Percentiles rank a stretch among this genome's conserved stretches.
Conservation (phyloP, 768 basidiomycete genomes). For the Termitomyces sp. region DNA sequence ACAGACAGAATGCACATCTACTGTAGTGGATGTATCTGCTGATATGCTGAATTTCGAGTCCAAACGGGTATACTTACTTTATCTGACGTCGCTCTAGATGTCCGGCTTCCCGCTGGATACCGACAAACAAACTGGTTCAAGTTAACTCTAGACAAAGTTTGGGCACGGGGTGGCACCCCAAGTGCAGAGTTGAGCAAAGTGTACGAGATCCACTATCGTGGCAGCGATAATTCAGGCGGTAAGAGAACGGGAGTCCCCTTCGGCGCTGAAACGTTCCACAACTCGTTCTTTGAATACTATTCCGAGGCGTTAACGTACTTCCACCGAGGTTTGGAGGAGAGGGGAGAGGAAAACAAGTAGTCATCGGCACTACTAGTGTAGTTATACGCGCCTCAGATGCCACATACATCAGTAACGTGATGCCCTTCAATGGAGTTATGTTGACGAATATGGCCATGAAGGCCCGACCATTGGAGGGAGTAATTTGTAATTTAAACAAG, state of each 20-base stretch:
- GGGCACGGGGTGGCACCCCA: no score
- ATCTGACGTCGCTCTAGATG: no score
- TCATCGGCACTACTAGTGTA: neutral
- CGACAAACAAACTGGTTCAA: no score
- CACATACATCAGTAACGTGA: no score
- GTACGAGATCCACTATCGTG: neutral
- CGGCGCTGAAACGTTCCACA: neutral
- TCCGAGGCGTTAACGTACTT: neutral
- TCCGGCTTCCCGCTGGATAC: no score
- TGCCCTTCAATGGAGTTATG: no score
- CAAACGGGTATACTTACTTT: no score
- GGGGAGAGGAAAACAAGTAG: neutral
- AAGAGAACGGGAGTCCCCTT: neutral
- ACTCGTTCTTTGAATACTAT: neutral
- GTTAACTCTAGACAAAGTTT: no score
- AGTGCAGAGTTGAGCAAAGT: no score
- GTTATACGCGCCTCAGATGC: no score
- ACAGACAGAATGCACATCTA: neutral
- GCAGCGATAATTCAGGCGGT: neutral
- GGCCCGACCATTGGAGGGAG: neutral
- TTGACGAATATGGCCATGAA: no score
- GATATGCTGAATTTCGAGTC: no score
- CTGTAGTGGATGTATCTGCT: constrained; percentile 2
- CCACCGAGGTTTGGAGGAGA: neutral
- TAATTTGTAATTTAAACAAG: neutral